Base-by-base conservation (phyloP, 2,329 filamentous ascomycete genomes). In the Monilinia fructicola region DNA sequence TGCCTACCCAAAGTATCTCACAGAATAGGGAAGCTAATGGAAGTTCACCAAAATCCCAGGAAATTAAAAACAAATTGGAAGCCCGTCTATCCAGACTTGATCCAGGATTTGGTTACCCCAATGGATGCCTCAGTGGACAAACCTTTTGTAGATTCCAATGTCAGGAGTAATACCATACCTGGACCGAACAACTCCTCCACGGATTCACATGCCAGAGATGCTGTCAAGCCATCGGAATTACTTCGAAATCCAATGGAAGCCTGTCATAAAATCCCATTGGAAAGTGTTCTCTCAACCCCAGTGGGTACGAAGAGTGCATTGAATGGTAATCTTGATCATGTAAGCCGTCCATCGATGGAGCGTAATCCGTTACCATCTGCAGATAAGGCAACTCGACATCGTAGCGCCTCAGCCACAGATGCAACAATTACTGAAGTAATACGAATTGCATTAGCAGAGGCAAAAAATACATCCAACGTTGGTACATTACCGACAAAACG, bases 221-320 rank as follows among this genome's bases (percentile, higher is more conserved):
- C 73, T 40, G 65, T 74, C 10, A 66, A 75, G 48, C 72, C 71
- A 38, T 66, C 69, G 52, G 72, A 74, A 40, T 65, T 73, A 62
- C 68, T 71, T 44, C 62, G 38, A 35, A 42, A 59, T 10, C 66
- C 67, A 35, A 55, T 52, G 12, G 66, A 68, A 48, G 66, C 46
- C 54, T 67, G 67, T 48, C 71, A 67, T 18, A 66, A 56, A 26
- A 66, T 48, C 28, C 28, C 67, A 46, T 65, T 73, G 67, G 69
- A 71, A 31, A 69, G 60, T 62, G 65, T 71, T 56, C 55, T 70
- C 58, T 69, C 68, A 46, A 65, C 69, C 65, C 71, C 71, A 71
- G 68, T 69, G 69, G 67, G 67, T 62, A 64, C 58, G 26, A 66
- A 64, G 44, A 69, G 71, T 28, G 23, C 65, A 42, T 54, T 52